Percentiles rank a stretch among this genome's conserved stretches.
These are phyloP conservation scores for Lachnellula willkommii DNA, from an alignment of 2,329 filamentous ascomycete species.

Conservation along the genomic window DNA sequence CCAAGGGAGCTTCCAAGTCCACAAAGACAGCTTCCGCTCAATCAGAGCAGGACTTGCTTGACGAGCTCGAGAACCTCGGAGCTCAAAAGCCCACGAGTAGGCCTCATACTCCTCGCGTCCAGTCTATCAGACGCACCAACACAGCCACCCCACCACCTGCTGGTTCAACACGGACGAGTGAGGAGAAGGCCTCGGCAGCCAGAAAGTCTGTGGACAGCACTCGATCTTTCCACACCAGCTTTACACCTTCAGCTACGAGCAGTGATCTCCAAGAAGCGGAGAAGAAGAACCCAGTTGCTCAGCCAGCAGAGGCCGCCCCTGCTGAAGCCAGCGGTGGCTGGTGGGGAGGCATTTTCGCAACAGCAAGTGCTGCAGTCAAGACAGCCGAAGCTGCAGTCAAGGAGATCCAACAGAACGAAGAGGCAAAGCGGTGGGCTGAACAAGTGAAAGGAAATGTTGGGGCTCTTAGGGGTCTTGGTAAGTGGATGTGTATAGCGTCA, in stretches of 20 bases:
- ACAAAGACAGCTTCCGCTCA: conserved; percentile 35
- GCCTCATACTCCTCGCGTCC: conserved; percentile 75
- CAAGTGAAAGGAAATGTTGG: conserved; percentile 88
- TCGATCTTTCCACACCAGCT: conserved; percentile 64
- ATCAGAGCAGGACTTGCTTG: conserved; percentile 67
- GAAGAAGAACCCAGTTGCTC: conserved; percentile 45
- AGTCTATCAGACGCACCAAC: conserved; percentile 46
- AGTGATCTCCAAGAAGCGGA: conserved; percentile 52
- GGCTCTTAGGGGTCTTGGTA: conserved; percentile 70
- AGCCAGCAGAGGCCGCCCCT: conserved; percentile 32
- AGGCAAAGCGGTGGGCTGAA: conserved; percentile 92
- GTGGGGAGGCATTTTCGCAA: conserved; percentile 84
- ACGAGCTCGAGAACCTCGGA: conserved; percentile 72
- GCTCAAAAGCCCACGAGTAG: conserved; percentile 63
- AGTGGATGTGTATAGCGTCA: conserved; percentile 18
- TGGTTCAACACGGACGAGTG: conserved; percentile 50
- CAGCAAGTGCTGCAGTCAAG: conserved; percentile 72
- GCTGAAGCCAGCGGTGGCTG: conserved; percentile 55
- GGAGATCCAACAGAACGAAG: conserved; percentile 92
- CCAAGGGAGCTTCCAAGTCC: conserved; percentile 30
- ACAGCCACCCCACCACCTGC: conserved; percentile 44
- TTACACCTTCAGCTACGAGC: conserved; percentile 63
- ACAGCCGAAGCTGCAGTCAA: conserved; percentile 90
- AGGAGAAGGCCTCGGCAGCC: conserved; percentile 51
- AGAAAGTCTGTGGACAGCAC: conserved; percentile 77